Percentiles rank a stretch among this genome's conserved stretches.
Evolutionary conservation across 163 green algal genomes (phyloP).

Genomic region (Scenedesmus sp.): DNA sequence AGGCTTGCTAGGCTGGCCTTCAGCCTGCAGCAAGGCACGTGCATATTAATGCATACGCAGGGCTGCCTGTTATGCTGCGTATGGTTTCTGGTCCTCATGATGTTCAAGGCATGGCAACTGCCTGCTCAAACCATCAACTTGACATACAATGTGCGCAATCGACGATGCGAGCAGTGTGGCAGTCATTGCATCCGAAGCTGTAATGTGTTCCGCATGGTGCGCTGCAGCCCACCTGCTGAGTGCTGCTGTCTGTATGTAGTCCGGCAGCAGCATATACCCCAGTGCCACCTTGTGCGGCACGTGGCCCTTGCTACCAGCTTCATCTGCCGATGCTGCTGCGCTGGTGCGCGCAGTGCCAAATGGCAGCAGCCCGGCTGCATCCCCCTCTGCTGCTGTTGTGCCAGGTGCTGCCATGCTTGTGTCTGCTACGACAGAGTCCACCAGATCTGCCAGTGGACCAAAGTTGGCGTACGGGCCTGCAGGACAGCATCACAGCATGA

Average conservation of each 20-base stretch:
- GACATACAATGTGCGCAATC: too few species aligned
- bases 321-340: not conserved
- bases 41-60: not conserved
- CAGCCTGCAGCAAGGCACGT: not conserved
- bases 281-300: slow-evolving; percentile 17
- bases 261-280: slow-evolving; percentile 51
- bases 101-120: not conserved
- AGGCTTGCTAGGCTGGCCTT: slow-evolving; percentile 32
- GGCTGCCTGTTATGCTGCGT: too few species aligned
- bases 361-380: not conserved
- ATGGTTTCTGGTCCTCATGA: not conserved
- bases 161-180: not conserved
- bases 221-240: slow-evolving; percentile 15
- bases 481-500: not conserved
- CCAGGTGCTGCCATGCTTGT: too few species aligned
- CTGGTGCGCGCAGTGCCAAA: not conserved
- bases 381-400: not conserved
- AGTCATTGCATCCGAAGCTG: not conserved
- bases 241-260: slow-evolving; percentile 33
- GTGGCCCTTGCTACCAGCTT: not conserved
- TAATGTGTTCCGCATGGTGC: too few species aligned
- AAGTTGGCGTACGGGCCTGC: slow-evolving; percentile 31
- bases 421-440: slow-evolving; percentile 43
- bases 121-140: not conserved
- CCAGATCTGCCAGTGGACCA: slow-evolving; percentile 41